Base-by-base conservation (phyloP, 2,329 filamentous ascomycete genomes). In the Aspergillus brasiliensis region DNA sequence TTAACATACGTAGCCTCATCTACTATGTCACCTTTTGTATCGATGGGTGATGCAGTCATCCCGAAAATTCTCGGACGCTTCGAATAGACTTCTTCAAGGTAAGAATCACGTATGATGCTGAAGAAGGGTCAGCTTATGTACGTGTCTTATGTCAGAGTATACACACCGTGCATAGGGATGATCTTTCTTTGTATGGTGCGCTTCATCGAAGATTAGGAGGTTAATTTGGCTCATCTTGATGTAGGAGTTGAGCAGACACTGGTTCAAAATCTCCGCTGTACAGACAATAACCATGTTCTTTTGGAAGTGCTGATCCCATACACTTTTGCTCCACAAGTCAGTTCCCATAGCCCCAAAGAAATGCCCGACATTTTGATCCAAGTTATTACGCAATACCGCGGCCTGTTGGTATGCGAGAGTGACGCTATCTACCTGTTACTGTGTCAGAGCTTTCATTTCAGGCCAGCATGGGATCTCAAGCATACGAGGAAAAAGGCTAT, bases 21-120 rank as follows among this genome's bases (percentile, higher is more conserved):
- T 15, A 82, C 80, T 27, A 96, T 83, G 65, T 97, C 88, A 0
- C 85, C 84, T 69, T 91, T 90, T 0, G 91, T 87, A 77, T 98
- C 93, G 2, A 97, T 89, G 0, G 95, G 95, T 0, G 95, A 98
- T 7, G 95, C 95, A 1, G 95, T 99, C 94, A 98, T 97, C 25
- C 94, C 94, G 65, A 99, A 90, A 19, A 99, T 88, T 38, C 88
- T 89, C 3, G 95, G 95, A 4, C 87, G 83, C 51, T 77, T 78
- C 0, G 71, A 67, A 0, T 73, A 63, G 0, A 81, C 77, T 28
- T 82, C 79, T 2, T 82, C 76, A 1, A 86, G 64, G 70, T 97
- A 98, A 67, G 91, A 92, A 60, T 96, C 90, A 68, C 91, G 92
- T 77, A 99, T 91, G 60, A 99, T 95, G 27, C 83, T 84, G 60